These are phyloP conservation scores for Naganishia antarctica DNA, from an alignment of 768 basidiomycete genomes.

Conservation along the genomic window DNA sequence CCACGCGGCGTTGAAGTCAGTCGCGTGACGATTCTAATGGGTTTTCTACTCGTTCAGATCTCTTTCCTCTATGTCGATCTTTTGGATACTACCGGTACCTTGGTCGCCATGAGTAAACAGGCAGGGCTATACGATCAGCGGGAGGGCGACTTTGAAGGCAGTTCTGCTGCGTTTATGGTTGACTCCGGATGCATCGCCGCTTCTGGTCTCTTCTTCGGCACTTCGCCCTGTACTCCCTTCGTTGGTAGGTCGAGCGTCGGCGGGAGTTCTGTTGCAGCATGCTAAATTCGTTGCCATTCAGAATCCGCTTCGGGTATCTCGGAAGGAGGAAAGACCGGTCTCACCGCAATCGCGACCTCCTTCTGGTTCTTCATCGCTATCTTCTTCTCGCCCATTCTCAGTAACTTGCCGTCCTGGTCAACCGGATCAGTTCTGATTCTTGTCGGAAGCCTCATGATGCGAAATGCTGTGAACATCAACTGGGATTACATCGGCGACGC, in stretches of 20 bases:
- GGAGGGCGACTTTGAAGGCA: slow-evolving; percentile 79
- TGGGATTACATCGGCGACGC: slow-evolving; percentile 83
- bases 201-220: slow-evolving; percentile 41
- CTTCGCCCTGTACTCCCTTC: slow-evolving; percentile 40
- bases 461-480: slow-evolving; percentile 79
- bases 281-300: slow-evolving; percentile 23
- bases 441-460: slow-evolving; percentile 83
- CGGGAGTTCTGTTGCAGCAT: too few species aligned
- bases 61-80: slow-evolving; percentile 89
- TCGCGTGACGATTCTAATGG: not conserved
- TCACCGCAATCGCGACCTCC: slow-evolving; percentile 69
- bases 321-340: slow-evolving; percentile 84
- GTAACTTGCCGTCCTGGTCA: slow-evolving; percentile 79
- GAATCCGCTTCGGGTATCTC: slow-evolving; percentile 36
- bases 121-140: slow-evolving; percentile 79
- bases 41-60: slow-evolving; percentile 47
- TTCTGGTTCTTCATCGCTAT: slow-evolving; percentile 74
- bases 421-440: slow-evolving; percentile 80
- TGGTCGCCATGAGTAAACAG: slow-evolving; percentile 87
- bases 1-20: too few species aligned
- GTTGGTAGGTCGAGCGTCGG: slow-evolving; percentile 35
- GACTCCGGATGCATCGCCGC: slow-evolving; percentile 39
- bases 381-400: slow-evolving; percentile 85
- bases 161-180: slow-evolving; percentile 48
- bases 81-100: slow-evolving; percentile 60